Percentiles rank a stretch among this genome's conserved stretches.
Conservation (phyloP, 306 rosid species). For the Hippophae gyantsensis region DNA sequence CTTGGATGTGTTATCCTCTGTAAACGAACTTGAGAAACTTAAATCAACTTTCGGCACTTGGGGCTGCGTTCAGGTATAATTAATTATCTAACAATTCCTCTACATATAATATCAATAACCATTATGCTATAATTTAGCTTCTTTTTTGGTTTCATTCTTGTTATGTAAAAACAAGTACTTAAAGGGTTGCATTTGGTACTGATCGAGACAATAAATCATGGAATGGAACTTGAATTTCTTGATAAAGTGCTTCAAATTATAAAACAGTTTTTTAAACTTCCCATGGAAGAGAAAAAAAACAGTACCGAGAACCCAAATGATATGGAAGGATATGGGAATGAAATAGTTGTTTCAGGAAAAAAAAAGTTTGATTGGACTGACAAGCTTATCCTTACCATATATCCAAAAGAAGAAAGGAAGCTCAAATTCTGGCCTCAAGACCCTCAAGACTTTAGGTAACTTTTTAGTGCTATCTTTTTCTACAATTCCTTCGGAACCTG, state of each 20-base stretch:
- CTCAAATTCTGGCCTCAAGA: slow-evolving; percentile 27
- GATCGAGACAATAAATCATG: too few relatives aligned
- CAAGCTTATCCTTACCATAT: background rate
- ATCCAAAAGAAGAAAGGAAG: slow-evolving; percentile 22
- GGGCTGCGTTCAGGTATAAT: slow-evolving; percentile 9
- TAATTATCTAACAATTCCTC: background rate
- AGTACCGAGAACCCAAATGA: too few relatives aligned
- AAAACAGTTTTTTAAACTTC: too few relatives aligned
- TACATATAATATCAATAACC: too few relatives aligned
- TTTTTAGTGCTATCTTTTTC: background rate
- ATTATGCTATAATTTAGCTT: background rate
- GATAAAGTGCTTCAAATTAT: too few relatives aligned
- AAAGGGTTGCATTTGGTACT: too few relatives aligned
- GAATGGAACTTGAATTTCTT: too few relatives aligned
- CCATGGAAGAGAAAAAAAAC: too few relatives aligned
- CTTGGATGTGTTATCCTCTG: too few relatives aligned
- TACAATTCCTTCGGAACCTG: background rate
- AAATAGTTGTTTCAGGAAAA: too few relatives aligned
- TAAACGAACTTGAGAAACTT: background rate
- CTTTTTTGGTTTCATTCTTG: background rate
- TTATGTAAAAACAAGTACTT: background rate
- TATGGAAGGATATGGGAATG: too few relatives aligned
- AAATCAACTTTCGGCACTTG: background rate
- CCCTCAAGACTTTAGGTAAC: slow-evolving; percentile 27
- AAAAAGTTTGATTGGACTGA: too few relatives aligned